Conservation (phyloP, 2,329 filamentous ascomycete genomes). For the Pseudogymnoascus sp. region DNA sequence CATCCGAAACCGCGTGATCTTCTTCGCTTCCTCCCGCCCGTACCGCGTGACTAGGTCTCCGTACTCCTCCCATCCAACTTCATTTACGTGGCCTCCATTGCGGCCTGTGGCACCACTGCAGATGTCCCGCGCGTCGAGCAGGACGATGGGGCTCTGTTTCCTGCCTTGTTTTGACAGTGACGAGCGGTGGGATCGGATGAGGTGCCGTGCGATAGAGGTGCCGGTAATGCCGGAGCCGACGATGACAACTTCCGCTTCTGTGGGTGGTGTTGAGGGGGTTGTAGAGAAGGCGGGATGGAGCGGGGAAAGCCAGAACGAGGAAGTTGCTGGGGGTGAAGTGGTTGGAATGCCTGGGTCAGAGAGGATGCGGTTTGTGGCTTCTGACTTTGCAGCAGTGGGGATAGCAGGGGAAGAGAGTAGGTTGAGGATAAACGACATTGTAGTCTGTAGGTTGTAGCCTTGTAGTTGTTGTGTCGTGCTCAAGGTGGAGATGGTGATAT, state of each 20-base stretch:
- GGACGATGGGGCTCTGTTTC: constrained; percentile 30
- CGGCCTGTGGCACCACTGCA: constrained; percentile 47
- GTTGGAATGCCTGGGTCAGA: constrained; percentile 35
- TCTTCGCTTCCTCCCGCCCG: constrained; percentile 32
- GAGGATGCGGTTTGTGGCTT: constrained; percentile 21
- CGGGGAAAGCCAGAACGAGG: constrained; percentile 40
- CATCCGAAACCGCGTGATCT: constrained; percentile 38
- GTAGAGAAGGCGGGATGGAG: constrained; percentile 36
- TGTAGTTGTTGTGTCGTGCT: neutral
- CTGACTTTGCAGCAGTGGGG: neutral
- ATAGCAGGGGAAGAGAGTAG: neutral
- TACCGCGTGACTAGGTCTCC: constrained; percentile 27
- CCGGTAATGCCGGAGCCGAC: constrained; percentile 50
- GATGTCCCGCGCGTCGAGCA: constrained; percentile 44
- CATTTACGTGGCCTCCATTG: constrained; percentile 46
- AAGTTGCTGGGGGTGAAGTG: constrained; percentile 30
- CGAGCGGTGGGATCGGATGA: neutral
- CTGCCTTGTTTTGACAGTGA: neutral
- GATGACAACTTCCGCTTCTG: constrained; percentile 40
- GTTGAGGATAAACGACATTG: neutral
- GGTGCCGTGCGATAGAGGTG: constrained; percentile 31
- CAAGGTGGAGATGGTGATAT: neutral
- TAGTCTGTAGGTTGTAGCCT: neutral
- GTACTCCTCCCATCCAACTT: constrained; percentile 37
- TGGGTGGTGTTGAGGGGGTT: constrained; percentile 31